These are phyloP conservation scores for Geosiphon pyriformis DNA, from an alignment of 192 early-diverging fungal genomes.

Conservation along the genomic window DNA sequence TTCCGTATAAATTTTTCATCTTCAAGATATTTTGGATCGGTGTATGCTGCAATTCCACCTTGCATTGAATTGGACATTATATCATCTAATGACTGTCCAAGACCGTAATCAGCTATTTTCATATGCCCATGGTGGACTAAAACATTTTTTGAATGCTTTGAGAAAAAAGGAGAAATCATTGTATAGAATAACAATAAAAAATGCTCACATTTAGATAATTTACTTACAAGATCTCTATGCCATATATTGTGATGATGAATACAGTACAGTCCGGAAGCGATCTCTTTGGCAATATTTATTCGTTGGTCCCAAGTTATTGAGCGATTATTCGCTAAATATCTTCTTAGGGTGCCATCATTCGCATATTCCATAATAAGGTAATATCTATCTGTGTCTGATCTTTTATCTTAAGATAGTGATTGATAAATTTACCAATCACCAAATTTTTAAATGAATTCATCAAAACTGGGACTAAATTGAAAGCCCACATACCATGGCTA, in stretches of 20 bases:
- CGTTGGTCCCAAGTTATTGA: slow-evolving; percentile 33
- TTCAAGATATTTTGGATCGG: neutral
- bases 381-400: slow-evolving; percentile 9
- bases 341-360: slow-evolving; percentile 30
- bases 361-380: slow-evolving; percentile 36
- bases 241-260: slow-evolving; percentile 30
- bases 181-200: neutral
- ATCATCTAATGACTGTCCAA: neutral
- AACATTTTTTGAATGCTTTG: neutral
- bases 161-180: neutral
- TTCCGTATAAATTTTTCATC: neutral
- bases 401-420: neutral
- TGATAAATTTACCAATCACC: neutral
- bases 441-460: too few relatives aligned
- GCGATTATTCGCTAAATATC: slow-evolving; percentile 30
- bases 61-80: neutral
- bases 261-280: slow-evolving; percentile 16
- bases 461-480: neutral
- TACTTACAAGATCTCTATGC: slow-evolving; percentile 28
- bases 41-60: neutral
- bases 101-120: neutral
- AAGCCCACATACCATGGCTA: neutral
- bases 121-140: neutral
- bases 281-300: slow-evolving; percentile 30
- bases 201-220: neutral